Evolutionary conservation across 306 rosid species (phyloP).

Genomic region (Cajanus cajan): DNA sequence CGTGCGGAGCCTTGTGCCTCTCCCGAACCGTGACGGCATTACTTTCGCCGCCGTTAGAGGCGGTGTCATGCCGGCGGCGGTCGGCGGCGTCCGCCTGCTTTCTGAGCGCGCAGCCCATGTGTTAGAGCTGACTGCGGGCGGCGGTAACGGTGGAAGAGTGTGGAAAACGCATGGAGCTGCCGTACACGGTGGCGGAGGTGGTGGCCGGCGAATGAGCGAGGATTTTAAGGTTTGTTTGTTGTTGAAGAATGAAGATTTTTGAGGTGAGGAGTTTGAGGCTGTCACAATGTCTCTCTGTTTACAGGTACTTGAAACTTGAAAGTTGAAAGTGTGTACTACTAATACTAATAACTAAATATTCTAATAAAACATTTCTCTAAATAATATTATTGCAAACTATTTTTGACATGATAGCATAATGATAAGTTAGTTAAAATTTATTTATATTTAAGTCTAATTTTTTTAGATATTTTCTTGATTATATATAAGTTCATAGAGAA

Average conservation of each 20-base stretch:
- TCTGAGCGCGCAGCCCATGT: slow-evolving; percentile 78
- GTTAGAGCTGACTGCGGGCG: slow-evolving; percentile 25
- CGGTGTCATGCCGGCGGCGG: slow-evolving; percentile 27
- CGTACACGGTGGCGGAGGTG: not conserved
- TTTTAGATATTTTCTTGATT: too few species aligned
- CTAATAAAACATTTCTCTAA: not conserved
- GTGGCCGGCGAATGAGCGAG: slow-evolving; percentile 5
- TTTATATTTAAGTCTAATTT: too few species aligned
- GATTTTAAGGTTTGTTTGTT: not conserved
- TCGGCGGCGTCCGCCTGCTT: slow-evolving; percentile 22
- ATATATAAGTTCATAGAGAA: too few species aligned
- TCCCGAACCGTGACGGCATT: slow-evolving; percentile 27
- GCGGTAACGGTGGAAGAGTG: slow-evolving; percentile 14
- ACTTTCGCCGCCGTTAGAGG: not conserved
- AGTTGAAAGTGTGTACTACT: not conserved
- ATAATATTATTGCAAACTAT: not conserved
- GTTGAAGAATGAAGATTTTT: not conserved
- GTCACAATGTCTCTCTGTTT: not conserved
- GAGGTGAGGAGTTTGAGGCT: slow-evolving; percentile 16
- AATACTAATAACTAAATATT: not conserved
- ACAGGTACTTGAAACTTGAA: too few species aligned
- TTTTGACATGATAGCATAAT: too few species aligned
- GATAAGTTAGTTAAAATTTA: too few species aligned
- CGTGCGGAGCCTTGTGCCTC: slow-evolving; percentile 27
- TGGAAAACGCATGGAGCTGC: slow-evolving; percentile 33